Base-by-base conservation (phyloP, 345 rosid species). In the Hibiscus syriacus region DNA sequence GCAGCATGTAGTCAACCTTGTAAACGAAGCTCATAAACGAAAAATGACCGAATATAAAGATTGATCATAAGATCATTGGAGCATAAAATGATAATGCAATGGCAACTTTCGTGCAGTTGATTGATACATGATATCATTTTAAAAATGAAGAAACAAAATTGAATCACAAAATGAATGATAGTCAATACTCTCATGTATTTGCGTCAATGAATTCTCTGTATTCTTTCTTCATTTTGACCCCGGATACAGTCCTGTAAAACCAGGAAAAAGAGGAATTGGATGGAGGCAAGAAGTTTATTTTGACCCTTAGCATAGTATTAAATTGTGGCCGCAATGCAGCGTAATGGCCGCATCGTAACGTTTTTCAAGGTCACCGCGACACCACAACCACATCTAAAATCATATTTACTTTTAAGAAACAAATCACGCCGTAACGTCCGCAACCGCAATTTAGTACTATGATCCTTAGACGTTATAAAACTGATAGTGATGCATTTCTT, bases 201-300 rank as follows among this genome's bases (percentile, higher is more conserved):
- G 86, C 87, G 55, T 85, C 95, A 52, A 93, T 85, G 78, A 93
- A 83, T 71, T 93, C 97, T 66, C 87, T 85, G 80, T 90, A 90
- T 82, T 93, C 99, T 55, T 80, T 85, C 91, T 93, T 93, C 99
- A 87, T 93, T 83, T 93, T 93, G 69, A 93, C 96, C 53, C 97
- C 99, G 0, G 97, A 30, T 16, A 90, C 78, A 6, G 75, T 79
- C 90, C 97, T 93, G 91, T 73, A 71, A 14, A 54, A 67, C 25
- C 46, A n/a, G 62, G 9, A 17, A 20, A 61, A 3, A 30, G 12
- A 62, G 58, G 52, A 30, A 26, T 59, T 64, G 25, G 17, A 20
- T 50, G 64, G 32, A 36, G 36, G 6, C 25, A 59, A 20, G 13
- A 61, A 41, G 32, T n/a, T n/a, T n/a, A n/a, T n/a, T n/a, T n/a